Conservation (phyloP, 345 rosid species). For the Alliaria petiolata region DNA sequence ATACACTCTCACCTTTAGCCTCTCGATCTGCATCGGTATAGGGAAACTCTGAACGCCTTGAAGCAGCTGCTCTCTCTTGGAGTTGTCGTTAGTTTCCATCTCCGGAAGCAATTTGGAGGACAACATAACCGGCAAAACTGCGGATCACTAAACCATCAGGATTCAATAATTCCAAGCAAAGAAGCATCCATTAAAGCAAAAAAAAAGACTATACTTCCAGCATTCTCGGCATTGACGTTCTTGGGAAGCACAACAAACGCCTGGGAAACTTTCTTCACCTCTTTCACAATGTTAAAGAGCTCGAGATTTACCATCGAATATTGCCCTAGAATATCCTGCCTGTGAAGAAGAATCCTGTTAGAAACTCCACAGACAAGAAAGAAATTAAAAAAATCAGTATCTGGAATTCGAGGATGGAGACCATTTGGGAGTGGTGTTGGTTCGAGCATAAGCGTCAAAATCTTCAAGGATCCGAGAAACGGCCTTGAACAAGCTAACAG, state of each 20-base stretch:
- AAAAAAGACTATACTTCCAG: conserved; percentile 47
- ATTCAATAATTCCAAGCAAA: not conserved
- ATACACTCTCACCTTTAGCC: conserved; percentile 52
- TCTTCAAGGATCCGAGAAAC: conserved; percentile 90
- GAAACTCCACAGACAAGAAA: not conserved
- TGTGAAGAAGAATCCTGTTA: conserved; percentile 26
- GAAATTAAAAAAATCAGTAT: not conserved
- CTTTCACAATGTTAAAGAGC: conserved; percentile 88
- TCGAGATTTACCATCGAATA: conserved; percentile 94
- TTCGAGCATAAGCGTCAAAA: conserved; percentile 63
- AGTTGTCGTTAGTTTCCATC: conserved; percentile 86
- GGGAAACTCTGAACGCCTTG: conserved; percentile 82
- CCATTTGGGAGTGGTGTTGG: conserved; percentile 90
- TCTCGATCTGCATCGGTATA: conserved; percentile 64
- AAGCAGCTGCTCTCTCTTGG: conserved; percentile 84
- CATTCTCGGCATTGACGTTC: conserved; percentile 85
- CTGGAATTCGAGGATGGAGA: not conserved
- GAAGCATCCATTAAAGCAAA: not conserved
- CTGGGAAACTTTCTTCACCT: conserved; percentile 73
- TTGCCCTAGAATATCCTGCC: conserved; percentile 92
- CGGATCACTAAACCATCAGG: conserved; percentile 8
- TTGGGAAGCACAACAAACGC: conserved; percentile 84
- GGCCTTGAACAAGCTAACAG: conserved; percentile 68
- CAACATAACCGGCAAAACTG: conserved; percentile 94
- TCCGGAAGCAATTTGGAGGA: conserved; percentile 88